Conservation (phyloP, 23 red algal genomes). For the Gracilaria caudata region DNA sequence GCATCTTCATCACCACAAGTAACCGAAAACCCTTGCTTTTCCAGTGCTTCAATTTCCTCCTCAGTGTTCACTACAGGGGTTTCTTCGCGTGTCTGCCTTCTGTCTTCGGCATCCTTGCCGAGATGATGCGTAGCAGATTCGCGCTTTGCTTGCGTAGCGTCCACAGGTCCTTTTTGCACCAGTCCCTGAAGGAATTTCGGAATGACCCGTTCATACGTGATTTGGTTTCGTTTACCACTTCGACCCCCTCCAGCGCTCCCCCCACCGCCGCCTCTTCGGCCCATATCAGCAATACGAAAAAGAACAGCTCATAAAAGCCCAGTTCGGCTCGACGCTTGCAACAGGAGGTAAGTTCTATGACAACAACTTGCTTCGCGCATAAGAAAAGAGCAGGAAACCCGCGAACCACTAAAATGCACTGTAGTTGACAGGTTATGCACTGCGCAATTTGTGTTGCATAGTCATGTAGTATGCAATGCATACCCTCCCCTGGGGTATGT, state of each 20-base stretch:
- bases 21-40: background rate
- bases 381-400: too few relatives aligned
- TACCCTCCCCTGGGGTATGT: too few relatives aligned
- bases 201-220: background rate
- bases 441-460: too few relatives aligned
- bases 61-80: background rate
- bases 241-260: background rate
- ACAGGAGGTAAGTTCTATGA: background rate
- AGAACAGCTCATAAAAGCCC: background rate
- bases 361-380: background rate
- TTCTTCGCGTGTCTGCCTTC: background rate
- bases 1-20: background rate
- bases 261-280: background rate
- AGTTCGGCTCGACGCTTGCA: background rate
- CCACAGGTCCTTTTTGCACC: background rate
- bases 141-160: constrained; percentile 1
- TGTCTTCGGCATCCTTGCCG: constrained; percentile 14
- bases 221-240: constrained; percentile 24
- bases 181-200: background rate
- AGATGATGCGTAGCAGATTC: constrained; percentile 26
- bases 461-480: too few relatives aligned
- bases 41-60: background rate
- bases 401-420: too few relatives aligned
- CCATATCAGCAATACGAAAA: constrained; percentile 7
- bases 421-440: background rate